Evolutionary conservation across 2,329 filamentous ascomycete genomes (phyloP).

Genomic region (Biscogniauxia mediterranea): DNA sequence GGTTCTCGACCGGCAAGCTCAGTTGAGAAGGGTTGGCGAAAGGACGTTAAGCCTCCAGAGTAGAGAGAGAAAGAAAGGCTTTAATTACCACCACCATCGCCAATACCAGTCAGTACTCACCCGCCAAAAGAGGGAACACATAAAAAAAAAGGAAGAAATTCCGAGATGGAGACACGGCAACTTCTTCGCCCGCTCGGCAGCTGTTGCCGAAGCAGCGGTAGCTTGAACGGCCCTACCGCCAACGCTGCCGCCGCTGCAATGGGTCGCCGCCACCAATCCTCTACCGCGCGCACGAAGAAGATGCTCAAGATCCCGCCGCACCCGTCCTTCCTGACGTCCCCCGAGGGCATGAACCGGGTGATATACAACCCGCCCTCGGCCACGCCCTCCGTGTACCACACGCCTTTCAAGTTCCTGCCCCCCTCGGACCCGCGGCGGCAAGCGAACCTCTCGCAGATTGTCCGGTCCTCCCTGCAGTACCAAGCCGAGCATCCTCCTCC

Average conservation of each 20-base stretch:
- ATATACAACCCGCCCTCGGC: conserved; percentile 58
- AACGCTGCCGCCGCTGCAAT: conserved; percentile 14
- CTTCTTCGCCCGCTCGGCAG: conserved; percentile 22
- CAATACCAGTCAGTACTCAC: not conserved
- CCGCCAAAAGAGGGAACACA: not conserved
- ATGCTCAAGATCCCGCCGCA: conserved; percentile 60
- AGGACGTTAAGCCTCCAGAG: no score
- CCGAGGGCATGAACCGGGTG: conserved; percentile 38
- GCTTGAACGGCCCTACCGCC: conserved; percentile 2
- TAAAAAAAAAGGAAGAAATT: not conserved
- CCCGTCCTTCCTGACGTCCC: conserved; percentile 51
- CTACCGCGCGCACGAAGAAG: conserved; percentile 53
- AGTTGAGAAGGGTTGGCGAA: not conserved
- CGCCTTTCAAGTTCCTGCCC: conserved; percentile 66
- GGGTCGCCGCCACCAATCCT: conserved; percentile 48
- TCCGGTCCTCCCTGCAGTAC: conserved; percentile 30
- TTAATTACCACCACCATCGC: not conserved
- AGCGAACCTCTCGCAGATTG: conserved; percentile 46
- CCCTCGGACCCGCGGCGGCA: conserved; percentile 52
- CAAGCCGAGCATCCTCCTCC: conserved; percentile 3
- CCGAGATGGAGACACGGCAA: conserved; percentile 28
- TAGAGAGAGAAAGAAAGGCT: no score
- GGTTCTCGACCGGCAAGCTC: conserved; percentile 4
- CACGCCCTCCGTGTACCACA: conserved; percentile 58
- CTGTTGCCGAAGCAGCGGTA: conserved; percentile 8